Base-by-base conservation (phyloP, 2,329 filamentous ascomycete genomes). In the Arthrobotrys conoides region DNA sequence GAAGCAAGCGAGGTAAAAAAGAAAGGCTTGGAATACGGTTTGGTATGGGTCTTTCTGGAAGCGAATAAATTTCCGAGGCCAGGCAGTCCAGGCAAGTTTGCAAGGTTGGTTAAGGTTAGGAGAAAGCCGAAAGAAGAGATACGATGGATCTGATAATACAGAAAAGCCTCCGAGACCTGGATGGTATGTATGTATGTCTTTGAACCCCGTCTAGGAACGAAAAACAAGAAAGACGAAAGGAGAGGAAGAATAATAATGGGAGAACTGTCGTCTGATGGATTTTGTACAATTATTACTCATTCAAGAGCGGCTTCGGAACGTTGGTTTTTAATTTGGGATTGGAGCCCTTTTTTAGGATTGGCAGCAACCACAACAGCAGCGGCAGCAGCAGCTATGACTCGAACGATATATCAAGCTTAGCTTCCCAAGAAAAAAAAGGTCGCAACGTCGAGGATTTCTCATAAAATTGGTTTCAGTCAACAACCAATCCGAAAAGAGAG, bases 121-220 rank as follows among this genome's bases (percentile, higher is more conserved):
- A 41, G 46, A 53, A 55, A 68, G 65, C 33, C 30, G 65, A 68
- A 33, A 57, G 49, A 57, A 48, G 44, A 49, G 48, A 66, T 46
- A 53, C 46, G 71, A 76, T 76, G 57, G 57, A 76, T 76, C 71
- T 76, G 71, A 76, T 76, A 76, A 76, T 64, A 48, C 55, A 55
- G 64, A 57, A 12, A 46, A 46, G 53, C n/a, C 53, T 5, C 27
- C 53, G 53, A 59, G 53, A 27, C 53, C 18, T 51, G 20, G 18
- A 48, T 48, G 46, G 41, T 61, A 51, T 63, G 53, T 70, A 27
- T 46, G 41, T 61, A 51, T 63, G 53, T 70, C 41, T 46, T 59
- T 38, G 27, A 65, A 65, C 41, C 22, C 41, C 22, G 38, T 65
- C 61, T 65, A 65, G 44, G 20, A 65, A 65, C 22, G 44, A 65